Percentiles rank a stretch among this genome's conserved stretches.
Evolutionary conservation across 805 yeast species (phyloP).

Genomic region (Sungouiella blattae): DNA sequence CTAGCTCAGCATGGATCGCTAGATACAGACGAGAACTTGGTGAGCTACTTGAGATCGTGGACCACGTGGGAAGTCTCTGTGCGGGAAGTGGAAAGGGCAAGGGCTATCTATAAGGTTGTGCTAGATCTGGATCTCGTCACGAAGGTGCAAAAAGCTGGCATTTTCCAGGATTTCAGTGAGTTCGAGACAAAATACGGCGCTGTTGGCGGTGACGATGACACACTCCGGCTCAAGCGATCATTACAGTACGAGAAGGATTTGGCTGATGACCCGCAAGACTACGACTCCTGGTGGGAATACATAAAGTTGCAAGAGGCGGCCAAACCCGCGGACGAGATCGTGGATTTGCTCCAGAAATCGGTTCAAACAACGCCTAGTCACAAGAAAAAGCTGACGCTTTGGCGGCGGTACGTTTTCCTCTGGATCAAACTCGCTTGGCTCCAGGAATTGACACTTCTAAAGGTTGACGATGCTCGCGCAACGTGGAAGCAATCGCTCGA

Average conservation of each 20-base stretch:
- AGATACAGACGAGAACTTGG: conserved; percentile 20
- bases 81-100: conserved; percentile 59
- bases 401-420: conserved; percentile 69
- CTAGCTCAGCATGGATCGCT: conserved; percentile 20
- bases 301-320: conserved; percentile 47
- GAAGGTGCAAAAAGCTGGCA: conserved; percentile 13
- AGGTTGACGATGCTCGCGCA: conserved; percentile 44
- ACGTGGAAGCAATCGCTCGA: conserved; percentile 50
- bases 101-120: conserved; percentile 54
- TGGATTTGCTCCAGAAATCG: conserved; percentile 44
- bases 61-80: conserved; percentile 66
- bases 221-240: conserved; percentile 52
- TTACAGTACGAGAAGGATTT: conserved; percentile 51
- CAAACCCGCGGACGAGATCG: conserved; percentile 20
- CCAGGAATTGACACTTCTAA: conserved; percentile 49
- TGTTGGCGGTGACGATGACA: conserved; percentile 47
- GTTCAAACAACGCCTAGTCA: conserved; percentile 35
- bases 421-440: conserved; percentile 67
- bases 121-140: conserved; percentile 24
- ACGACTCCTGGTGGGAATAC: conserved; percentile 83
- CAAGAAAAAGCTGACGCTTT: conserved; percentile 31
- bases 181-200: conserved; percentile 69
- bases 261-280: conserved; percentile 48
- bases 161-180: conserved; percentile 39
- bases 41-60: conserved; percentile 49